phyloP scores from a whole-genome alignment of 1,284 basidiomycete species.

The Tranzscheliella williamsii region DNA sequence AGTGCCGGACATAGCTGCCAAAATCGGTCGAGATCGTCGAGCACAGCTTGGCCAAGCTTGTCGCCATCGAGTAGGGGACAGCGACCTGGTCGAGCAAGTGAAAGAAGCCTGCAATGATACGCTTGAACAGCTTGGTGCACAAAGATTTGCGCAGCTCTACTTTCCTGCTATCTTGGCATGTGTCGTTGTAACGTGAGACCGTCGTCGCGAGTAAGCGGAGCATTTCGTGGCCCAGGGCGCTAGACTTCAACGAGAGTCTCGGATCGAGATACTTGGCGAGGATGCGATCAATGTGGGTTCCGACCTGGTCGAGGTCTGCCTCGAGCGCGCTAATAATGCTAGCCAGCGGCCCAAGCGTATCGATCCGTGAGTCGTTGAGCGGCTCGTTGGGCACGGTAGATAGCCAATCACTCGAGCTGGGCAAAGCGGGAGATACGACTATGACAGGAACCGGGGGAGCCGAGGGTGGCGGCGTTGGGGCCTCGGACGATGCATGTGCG shows the following conservation, averaged over 20 bases:
- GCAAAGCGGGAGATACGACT: background rate
- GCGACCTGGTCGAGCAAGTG: slow-evolving; percentile 16
- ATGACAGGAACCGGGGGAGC: background rate
- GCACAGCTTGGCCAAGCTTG: slow-evolving; percentile 8
- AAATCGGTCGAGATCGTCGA: slow-evolving; percentile 10
- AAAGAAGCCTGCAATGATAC: slow-evolving; percentile 26
- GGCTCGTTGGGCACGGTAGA: background rate
- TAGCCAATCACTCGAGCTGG: background rate
- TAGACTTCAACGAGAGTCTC: background rate
- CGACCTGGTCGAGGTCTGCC: background rate
- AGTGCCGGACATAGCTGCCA: slow-evolving; percentile 1
- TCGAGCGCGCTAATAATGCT: too few species aligned
- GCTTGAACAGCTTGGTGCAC: slow-evolving; percentile 5
- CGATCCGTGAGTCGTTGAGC: too few species aligned
- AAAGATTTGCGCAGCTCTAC: background rate
- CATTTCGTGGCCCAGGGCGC: background rate
- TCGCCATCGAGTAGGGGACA: slow-evolving; percentile 13
- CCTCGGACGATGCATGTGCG: too few species aligned
- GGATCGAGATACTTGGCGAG: background rate
- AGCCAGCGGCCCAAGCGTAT: too few species aligned
- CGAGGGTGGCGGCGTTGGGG: background rate
- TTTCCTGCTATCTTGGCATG: background rate
- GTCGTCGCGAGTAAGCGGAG: background rate
- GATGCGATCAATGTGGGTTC: background rate
- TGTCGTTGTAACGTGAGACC: background rate